Evolutionary conservation across 2,329 filamentous ascomycete genomes (phyloP), one percentile per base, ranked within the genome.

Genomic region (Colletotrichum zoysiae): DNA sequence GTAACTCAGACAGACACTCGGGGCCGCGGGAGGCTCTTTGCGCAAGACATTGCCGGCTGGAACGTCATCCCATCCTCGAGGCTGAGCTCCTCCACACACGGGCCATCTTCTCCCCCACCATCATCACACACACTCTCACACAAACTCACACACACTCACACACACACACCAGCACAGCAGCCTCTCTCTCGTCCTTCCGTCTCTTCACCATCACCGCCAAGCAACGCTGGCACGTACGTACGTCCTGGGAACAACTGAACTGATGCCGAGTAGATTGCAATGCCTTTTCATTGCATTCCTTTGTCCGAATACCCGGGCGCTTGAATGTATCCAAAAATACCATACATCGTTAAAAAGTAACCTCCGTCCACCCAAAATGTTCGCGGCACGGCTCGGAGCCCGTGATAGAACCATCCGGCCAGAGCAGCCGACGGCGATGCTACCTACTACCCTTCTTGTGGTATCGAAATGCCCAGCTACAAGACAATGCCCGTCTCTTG

Each of bases 401-500:
- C 59, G 46, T 60, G 59, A 56, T 65, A 64, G 53, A 53, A 65
- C 55, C 65, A 35, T 69, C 70, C 65, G 65, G 70, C 65, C 70
- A 55, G 59, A 65, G 65, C 65, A 56, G 65, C 40, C 70, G 59
- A 69, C 70, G 70, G 60, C 70, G 67, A 67, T 73, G 71, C 58
- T 70, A 64, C 59, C 58, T 70, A 64, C 59, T 70, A 64, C 59
- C 71, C 62, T 67, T 65, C 74, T 66, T 70, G 65, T 75, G 73
- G 69, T 71, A 67, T 73, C 63, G 69, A 67, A 73, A 73, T 68
- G 63, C 59, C 55, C 71, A 64, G 44, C 69, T 65, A 62, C 70
- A 46, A 71, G 65, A 65, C 65, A 74, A 66, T 72, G 67, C 68
- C 76, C 75, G 67, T 77, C 78, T 58, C 79, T 71, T 78, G 48